phyloP scores from a whole-genome alignment of 352 stramenopile species.

The Globisporangium spiculum region DNA sequence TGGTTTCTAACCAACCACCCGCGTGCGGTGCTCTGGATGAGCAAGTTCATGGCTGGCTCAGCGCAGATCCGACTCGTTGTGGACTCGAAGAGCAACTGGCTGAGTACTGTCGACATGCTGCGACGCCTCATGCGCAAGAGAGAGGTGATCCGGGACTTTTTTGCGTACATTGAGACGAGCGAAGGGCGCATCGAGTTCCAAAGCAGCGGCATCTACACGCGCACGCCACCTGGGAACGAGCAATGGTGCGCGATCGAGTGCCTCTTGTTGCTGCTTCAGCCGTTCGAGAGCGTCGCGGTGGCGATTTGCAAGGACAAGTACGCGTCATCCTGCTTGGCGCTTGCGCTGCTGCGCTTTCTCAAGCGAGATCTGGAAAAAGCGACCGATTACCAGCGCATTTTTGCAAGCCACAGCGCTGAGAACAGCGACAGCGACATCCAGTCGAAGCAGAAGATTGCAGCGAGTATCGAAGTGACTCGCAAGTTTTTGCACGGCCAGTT shows the following conservation, averaged over 20 bases:
- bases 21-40: constrained; percentile 34
- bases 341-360: constrained; percentile 41
- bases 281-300: constrained; percentile 44
- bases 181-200: constrained; percentile 39
- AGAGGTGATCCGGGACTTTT: constrained; percentile 44
- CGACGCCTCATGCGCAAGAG: constrained; percentile 39
- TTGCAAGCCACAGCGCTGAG: constrained; percentile 22
- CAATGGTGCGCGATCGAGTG: constrained; percentile 47
- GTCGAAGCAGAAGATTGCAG: constrained; percentile 28
- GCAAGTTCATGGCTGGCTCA: constrained; percentile 34
- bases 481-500: constrained; percentile 40
- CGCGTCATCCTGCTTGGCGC: constrained; percentile 32
- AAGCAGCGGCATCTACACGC: constrained; percentile 18
- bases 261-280: constrained; percentile 36
- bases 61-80: constrained; percentile 38
- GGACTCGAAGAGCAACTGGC: constrained; percentile 41
- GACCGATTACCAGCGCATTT: constrained; percentile 42
- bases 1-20: constrained; percentile 49
- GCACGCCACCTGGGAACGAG: constrained; percentile 25
- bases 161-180: constrained; percentile 37
- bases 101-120: constrained; percentile 50
- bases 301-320: constrained; percentile 47
- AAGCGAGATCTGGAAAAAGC: constrained; percentile 46
- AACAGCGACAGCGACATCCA: constrained; percentile 9
- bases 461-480: constrained; percentile 29